phyloP scores from a whole-genome alignment of 202 grass and related monocot genomes.

The Setaria viridis region DNA sequence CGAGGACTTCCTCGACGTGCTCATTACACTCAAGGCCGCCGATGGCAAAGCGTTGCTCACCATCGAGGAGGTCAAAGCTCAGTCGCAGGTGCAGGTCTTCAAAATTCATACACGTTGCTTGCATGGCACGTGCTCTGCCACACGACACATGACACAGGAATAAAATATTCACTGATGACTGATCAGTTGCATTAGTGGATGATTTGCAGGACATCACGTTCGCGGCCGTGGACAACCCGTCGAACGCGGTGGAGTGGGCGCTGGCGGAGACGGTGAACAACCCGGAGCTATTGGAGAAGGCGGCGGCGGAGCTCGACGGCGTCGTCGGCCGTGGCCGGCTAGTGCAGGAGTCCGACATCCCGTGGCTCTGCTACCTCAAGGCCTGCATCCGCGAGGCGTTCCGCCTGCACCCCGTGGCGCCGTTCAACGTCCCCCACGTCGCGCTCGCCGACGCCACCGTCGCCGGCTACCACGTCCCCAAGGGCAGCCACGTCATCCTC shows the following conservation, averaged over 20 bases:
- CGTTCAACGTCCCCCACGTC: slow-evolving; percentile 28
- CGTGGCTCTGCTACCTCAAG: slow-evolving; percentile 47
- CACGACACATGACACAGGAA: too few species aligned
- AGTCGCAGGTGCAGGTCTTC: too few species aligned
- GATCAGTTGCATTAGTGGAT: too few species aligned
- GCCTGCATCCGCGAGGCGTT: slow-evolving; percentile 50
- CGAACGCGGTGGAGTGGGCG: slow-evolving; percentile 29
- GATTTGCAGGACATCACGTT: background rate
- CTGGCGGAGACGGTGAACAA: slow-evolving; percentile 44
- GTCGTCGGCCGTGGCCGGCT: slow-evolving; percentile 51
- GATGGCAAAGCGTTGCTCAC: background rate
- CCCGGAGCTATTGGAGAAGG: slow-evolving; percentile 28
- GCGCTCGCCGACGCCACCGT: slow-evolving; percentile 12
- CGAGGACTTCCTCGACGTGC: slow-evolving; percentile 24
- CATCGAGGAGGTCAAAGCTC: slow-evolving; percentile 32
- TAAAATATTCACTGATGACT: too few species aligned
- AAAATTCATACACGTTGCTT: too few species aligned
- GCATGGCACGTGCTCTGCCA: too few species aligned
- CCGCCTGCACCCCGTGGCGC: slow-evolving; percentile 16
- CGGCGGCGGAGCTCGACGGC: slow-evolving; percentile 42
- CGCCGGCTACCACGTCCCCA: slow-evolving; percentile 8
- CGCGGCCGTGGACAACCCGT: slow-evolving; percentile 47
- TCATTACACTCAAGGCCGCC: background rate
- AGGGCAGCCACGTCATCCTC: slow-evolving; percentile 29
- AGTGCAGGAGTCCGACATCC: slow-evolving; percentile 43